Evolutionary conservation across 2,329 filamentous ascomycete genomes (phyloP).

Genomic region (Elsinoe arachidis): DNA sequence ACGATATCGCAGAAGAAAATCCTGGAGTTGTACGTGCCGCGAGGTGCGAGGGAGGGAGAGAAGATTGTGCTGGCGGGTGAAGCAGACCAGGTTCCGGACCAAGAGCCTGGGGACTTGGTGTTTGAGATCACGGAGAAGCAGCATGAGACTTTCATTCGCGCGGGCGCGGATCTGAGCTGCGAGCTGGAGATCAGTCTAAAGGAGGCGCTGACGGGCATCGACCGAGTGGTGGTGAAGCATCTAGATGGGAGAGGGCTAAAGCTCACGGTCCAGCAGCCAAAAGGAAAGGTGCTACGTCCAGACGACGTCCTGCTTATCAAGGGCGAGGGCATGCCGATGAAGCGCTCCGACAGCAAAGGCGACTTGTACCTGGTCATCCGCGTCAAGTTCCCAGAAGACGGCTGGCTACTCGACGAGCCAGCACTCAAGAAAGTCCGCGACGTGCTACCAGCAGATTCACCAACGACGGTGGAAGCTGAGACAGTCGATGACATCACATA

Average conservation of each 20-base stretch:
- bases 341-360: constrained; percentile 73
- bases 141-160: constrained; percentile 73
- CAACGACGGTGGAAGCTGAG: constrained; percentile 53
- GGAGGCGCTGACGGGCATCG: constrained; percentile 83
- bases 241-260: constrained; percentile 87
- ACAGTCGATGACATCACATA: constrained; percentile 82
- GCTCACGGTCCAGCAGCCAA: constrained; percentile 60
- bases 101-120: constrained; percentile 84
- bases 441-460: constrained; percentile 53
- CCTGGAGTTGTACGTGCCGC: constrained; percentile 90
- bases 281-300: constrained; percentile 71
- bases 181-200: constrained; percentile 71
- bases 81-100: constrained; percentile 83
- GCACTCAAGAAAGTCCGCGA: constrained; percentile 63
- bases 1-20: constrained; percentile 85
- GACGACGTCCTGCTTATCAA: constrained; percentile 75
- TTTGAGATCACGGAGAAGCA: constrained; percentile 77
- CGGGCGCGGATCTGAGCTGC: constrained; percentile 75
- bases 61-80: constrained; percentile 85
- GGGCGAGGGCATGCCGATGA: constrained; percentile 91
- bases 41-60: constrained; percentile 71
- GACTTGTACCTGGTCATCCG: constrained; percentile 82
- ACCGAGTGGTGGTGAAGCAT: constrained; percentile 80
- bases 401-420: constrained; percentile 65
- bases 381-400: constrained; percentile 79